Conservation (phyloP, 495 filamentous ascomycete species). For the Usnea hakonensis region DNA sequence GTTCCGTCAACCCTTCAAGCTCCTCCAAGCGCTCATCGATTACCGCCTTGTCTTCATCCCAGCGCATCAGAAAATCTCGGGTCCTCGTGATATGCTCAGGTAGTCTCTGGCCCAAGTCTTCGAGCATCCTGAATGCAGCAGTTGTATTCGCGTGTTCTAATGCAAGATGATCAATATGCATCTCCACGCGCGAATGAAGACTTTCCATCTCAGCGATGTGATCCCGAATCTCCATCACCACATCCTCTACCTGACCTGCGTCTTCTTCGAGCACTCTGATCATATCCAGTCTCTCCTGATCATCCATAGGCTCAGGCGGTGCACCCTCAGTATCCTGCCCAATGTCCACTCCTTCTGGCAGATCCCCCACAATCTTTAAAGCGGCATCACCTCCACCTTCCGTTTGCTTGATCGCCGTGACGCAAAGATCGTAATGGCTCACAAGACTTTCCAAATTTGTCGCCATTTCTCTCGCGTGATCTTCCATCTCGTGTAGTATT, state of each 20-base stretch:
- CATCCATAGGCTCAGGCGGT: constrained; percentile 62
- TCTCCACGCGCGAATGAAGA: constrained; percentile 42
- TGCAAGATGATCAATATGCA: constrained; percentile 43
- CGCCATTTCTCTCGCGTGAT: constrained; percentile 78
- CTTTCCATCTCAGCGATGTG: constrained; percentile 69
- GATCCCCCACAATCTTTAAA: constrained; percentile 51
- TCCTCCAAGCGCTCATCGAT: constrained; percentile 62
- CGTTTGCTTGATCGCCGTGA: constrained; percentile 83
- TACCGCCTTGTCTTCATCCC: constrained; percentile 63
- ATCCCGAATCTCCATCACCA: constrained; percentile 74
- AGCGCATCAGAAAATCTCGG: constrained; percentile 61
- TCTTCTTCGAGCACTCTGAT: constrained; percentile 75
- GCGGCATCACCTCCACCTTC: constrained; percentile 78
- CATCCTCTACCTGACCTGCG: constrained; percentile 80
- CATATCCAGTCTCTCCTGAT: constrained; percentile 74
- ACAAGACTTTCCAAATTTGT: constrained; percentile 71
- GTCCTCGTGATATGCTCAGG: constrained; percentile 61
- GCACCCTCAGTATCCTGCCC: constrained; percentile 47
- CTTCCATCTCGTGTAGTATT: constrained; percentile 65
- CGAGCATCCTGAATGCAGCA: constrained; percentile 56
- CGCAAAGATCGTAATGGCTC: constrained; percentile 90
- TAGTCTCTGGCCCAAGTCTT: constrained; percentile 55
- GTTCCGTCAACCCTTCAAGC: constrained; percentile 60
- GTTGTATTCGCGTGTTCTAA: constrained; percentile 46
- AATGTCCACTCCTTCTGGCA: constrained; percentile 53